Conservation (phyloP, 148 eudicot genomes). For the Spergularia marina region DNA sequence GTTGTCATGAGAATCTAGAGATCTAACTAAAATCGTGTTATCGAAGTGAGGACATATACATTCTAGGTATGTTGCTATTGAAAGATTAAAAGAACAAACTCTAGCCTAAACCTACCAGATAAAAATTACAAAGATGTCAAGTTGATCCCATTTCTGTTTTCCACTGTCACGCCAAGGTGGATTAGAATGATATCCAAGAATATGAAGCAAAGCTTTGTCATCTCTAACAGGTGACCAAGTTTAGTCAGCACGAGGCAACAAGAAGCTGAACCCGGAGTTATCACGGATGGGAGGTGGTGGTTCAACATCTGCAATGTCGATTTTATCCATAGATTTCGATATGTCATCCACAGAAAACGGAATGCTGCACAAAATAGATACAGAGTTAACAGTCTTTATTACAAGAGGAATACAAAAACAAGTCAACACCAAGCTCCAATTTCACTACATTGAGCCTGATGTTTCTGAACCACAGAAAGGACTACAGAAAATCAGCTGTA, state of each 20-base stretch:
- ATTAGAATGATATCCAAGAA: background rate
- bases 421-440: background rate
- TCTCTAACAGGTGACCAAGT: slow-evolving; percentile 6
- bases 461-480: background rate
- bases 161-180: background rate
- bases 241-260: slow-evolving; percentile 58
- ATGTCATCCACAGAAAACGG: slow-evolving; percentile 94
- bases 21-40: slow-evolving; percentile 17
- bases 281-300: slow-evolving; percentile 73
- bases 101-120: background rate
- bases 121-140: background rate
- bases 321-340: slow-evolving; percentile 91
- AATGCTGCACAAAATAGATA: slow-evolving; percentile 58
- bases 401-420: background rate
- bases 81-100: slow-evolving; percentile 12
- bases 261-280: slow-evolving; percentile 78
- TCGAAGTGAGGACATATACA: slow-evolving; percentile 1
- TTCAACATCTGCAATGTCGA: slow-evolving; percentile 67
- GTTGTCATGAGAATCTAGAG: slow-evolving; percentile 1
- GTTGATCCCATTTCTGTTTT: slow-evolving; percentile 4
- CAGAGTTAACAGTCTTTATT: background rate
- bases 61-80: slow-evolving; percentile 1
- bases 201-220: slow-evolving; percentile 9
- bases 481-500: background rate
- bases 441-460: no score